Evolutionary conservation across 83 land plant genomes (phyloP).

Genomic region (Thuja plicata): DNA sequence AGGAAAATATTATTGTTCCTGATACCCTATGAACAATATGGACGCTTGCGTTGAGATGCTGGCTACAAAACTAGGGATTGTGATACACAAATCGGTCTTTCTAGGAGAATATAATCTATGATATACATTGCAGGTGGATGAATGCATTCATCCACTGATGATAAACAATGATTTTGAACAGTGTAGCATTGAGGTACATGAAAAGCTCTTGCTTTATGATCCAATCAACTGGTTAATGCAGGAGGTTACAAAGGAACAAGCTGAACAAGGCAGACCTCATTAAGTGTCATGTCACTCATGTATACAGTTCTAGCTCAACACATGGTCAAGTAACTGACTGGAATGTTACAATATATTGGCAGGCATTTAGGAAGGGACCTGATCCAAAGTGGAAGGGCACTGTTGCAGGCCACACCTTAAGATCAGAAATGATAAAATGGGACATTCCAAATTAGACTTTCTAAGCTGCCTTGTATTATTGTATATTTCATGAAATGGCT

Average conservation of each 20-base stretch:
- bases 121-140: not conserved
- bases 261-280: not conserved
- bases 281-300: not conserved
- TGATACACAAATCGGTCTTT: not conserved
- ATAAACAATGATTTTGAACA: not conserved
- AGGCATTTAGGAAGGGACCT: not conserved
- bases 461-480: not conserved
- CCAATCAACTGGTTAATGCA: not conserved
- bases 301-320: not conserved
- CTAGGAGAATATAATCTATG: not conserved
- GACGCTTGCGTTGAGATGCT: not conserved
- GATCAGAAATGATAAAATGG: not conserved
- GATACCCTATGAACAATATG: not conserved
- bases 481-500: not conserved
- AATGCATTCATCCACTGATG: not conserved
- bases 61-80: not conserved
- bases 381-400: not conserved
- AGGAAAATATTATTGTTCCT: not conserved
- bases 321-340: not conserved
- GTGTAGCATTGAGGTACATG: not conserved
- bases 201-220: not conserved
- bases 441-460: not conserved
- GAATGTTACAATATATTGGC: not conserved
- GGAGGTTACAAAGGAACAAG: not conserved
- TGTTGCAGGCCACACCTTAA: not conserved